Conservation (phyloP, 2,329 filamentous ascomycete genomes). For the Fusarium sarcochroum region DNA sequence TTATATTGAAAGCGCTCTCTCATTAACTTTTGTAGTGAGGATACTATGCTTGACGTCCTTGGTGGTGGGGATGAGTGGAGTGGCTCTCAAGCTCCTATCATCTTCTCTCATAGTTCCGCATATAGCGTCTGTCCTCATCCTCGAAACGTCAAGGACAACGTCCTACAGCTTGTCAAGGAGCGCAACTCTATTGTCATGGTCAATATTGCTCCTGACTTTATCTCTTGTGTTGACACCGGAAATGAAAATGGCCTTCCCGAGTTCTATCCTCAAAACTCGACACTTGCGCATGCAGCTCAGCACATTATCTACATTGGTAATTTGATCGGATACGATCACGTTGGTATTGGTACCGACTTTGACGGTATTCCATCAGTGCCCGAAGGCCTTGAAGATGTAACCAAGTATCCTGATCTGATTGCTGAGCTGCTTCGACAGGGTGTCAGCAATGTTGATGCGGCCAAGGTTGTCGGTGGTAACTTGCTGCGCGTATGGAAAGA, state of each 20-base stretch:
- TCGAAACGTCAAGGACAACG: constrained; percentile 89
- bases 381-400: constrained; percentile 84
- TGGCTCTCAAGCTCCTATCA: constrained; percentile 84
- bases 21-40: constrained; percentile 62
- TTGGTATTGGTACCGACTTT: constrained; percentile 91
- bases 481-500: constrained; percentile 86
- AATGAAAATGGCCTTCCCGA: constrained; percentile 76
- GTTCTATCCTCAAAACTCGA: constrained; percentile 76
- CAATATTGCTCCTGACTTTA: constrained; percentile 87
- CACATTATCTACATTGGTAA: constrained; percentile 88
- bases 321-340: constrained; percentile 87
- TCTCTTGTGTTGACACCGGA: constrained; percentile 77
- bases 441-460: constrained; percentile 79
- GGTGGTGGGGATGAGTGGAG: constrained; percentile 73
- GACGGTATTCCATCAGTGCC: constrained; percentile 81
- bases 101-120: constrained; percentile 90
- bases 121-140: constrained; percentile 87
- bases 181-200: constrained; percentile 88
- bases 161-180: constrained; percentile 81
- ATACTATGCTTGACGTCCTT: constrained; percentile 89
- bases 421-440: constrained; percentile 80
- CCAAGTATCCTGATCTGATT: constrained; percentile 84
- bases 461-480: constrained; percentile 84
- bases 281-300: constrained; percentile 80
- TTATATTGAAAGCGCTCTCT: not conserved